Percentiles rank a stretch among this genome's conserved stretches.
phyloP scores from a whole-genome alignment of 768 basidiomycete species.

The Tulasnella sp. region DNA sequence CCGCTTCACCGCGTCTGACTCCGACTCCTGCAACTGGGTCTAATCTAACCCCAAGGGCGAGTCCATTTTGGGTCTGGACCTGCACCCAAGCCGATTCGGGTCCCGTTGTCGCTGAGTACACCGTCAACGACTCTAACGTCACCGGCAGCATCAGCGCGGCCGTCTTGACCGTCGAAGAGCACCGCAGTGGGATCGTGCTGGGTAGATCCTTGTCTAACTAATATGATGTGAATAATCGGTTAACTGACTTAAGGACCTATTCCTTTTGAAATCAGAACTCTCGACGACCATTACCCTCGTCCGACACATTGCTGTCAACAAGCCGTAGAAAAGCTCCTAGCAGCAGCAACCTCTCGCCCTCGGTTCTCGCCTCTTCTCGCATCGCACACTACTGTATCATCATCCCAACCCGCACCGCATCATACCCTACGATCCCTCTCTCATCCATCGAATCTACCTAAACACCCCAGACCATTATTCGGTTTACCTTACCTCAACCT shows the following conservation, averaged over 20 bases:
- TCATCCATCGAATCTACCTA: not conserved
- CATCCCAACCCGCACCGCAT: not conserved
- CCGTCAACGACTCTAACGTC: slow-evolving; percentile 16
- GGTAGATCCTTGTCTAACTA: too few relatives aligned
- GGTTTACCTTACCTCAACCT: not conserved
- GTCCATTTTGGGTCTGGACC: slow-evolving; percentile 6
- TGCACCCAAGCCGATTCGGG: slow-evolving; percentile 12
- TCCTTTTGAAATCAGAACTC: slow-evolving; percentile 11
- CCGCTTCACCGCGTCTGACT: slow-evolving; percentile 24
- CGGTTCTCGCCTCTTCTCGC: too few relatives aligned
- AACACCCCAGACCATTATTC: not conserved
- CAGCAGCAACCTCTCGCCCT: too few relatives aligned
- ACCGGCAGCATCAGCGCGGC: slow-evolving; percentile 26
- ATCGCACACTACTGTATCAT: not conserved
- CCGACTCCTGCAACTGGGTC: slow-evolving; percentile 13
- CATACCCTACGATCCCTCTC: not conserved
- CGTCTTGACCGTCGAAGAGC: slow-evolving; percentile 25
- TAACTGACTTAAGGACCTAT: not conserved
- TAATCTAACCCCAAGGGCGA: slow-evolving; percentile 10
- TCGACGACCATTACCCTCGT: slow-evolving; percentile 14
- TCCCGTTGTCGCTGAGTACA: slow-evolving; percentile 19
- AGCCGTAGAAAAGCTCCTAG: not conserved
- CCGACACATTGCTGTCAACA: slow-evolving; percentile 21
- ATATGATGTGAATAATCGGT: too few relatives aligned
- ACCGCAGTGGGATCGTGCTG: not conserved